A percentile compares a stretch with the other conserved stretches of the same genome.
phyloP scores from a whole-genome alignment of 495 filamentous ascomycete genomes.

The Aspergillus nidulans region DNA sequence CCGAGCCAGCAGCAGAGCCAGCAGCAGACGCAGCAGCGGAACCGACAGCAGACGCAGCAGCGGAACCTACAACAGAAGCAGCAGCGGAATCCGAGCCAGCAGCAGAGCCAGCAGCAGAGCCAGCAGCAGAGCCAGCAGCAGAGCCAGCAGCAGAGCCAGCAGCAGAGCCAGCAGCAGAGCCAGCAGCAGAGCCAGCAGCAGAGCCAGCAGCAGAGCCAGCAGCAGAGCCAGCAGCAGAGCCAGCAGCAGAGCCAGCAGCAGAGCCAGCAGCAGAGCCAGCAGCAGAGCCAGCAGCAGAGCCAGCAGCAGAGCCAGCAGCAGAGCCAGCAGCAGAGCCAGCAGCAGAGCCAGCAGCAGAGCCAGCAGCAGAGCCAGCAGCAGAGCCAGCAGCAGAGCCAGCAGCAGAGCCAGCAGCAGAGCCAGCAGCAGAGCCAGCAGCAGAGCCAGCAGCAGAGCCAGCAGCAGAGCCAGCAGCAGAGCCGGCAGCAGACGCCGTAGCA shows the following conservation, averaged over 20 bases:
- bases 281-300: not conserved
- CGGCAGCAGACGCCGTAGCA: too few relatives aligned
- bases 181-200: too few relatives aligned
- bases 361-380: not conserved
- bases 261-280: not conserved
- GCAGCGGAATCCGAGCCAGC: not conserved
- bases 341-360: constrained; percentile 8
- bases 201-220: not conserved
- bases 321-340: constrained; percentile 15
- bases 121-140: not conserved
- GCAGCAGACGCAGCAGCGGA: not conserved
- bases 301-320: not conserved
- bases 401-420: not conserved
- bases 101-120: constrained; percentile 1
- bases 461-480: too few relatives aligned
- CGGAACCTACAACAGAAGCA: constrained; percentile 4
- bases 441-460: too few relatives aligned
- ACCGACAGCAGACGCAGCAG: not conserved
- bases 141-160: not conserved
- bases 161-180: too few relatives aligned
- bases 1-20: constrained; percentile 6
- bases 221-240: not conserved
- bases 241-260: not conserved
- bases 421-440: not conserved
- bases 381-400: not conserved